A percentile compares a stretch with the other conserved stretches of the same genome.
Evolutionary conservation across 148 eudicot genomes (phyloP).

Genomic region (Mesembryanthemum crystallinum): DNA sequence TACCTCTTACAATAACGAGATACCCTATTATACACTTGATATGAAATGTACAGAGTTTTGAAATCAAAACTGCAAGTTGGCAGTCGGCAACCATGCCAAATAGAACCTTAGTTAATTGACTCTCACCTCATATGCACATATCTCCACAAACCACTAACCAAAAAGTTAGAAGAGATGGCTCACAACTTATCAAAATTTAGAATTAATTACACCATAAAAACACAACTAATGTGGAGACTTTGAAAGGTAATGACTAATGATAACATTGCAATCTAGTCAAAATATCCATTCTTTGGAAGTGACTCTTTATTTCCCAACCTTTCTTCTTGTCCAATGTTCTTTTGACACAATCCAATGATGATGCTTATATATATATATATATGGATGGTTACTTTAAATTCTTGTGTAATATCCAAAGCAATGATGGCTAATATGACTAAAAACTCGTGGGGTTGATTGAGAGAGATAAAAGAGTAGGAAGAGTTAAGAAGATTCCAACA

Average conservation of each 20-base stretch:
- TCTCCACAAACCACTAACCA: no score
- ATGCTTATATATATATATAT: not conserved
- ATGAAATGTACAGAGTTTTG: no score
- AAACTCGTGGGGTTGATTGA: constrained; percentile 24
- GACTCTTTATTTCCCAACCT: not conserved
- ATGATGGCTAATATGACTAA: constrained; percentile 23
- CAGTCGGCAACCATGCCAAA: no score
- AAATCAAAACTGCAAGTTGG: no score
- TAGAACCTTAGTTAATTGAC: no score
- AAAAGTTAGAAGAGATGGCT: not conserved
- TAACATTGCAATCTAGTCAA: constrained; percentile 6
- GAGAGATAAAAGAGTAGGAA: not conserved
- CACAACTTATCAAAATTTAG: no score
- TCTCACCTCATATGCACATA: no score
- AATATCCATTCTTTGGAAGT: constrained; percentile 4
- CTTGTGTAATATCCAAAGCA: not conserved
- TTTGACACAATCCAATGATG: constrained; percentile 23
- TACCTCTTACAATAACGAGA: no score
- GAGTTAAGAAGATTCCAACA: constrained; percentile 17
- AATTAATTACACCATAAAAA: no score
- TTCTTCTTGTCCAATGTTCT: not conserved
- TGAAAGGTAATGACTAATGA: no score
- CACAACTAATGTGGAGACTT: no score
- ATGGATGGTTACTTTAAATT: not conserved
- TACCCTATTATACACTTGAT: no score